Evolutionary conservation across 441 rosid genomes (phyloP).

Genomic region (Corymbia citriodora): DNA sequence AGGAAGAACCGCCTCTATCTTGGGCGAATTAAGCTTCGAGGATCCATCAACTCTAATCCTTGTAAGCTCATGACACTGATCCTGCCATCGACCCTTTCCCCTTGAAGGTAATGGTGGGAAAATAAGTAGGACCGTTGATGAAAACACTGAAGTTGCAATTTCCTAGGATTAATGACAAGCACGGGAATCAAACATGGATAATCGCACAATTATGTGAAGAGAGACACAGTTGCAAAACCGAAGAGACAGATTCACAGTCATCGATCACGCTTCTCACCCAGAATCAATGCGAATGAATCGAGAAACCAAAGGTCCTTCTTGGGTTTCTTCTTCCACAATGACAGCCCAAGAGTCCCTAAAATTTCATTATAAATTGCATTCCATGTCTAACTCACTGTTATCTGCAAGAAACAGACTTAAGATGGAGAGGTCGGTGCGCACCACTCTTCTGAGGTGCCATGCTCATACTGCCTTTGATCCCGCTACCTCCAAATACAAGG

Average conservation of each 20-base stretch:
- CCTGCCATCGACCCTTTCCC: not conserved
- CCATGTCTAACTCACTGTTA: not conserved
- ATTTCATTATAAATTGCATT: not conserved
- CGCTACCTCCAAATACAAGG: not conserved
- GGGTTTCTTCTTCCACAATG: not conserved
- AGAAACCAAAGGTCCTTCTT: not conserved
- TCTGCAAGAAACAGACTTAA: not conserved
- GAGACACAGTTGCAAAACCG: not conserved
- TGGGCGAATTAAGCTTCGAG: not conserved
- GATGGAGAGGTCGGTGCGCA: not conserved
- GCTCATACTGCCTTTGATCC: not conserved
- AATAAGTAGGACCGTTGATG: not conserved
- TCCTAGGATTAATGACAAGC: not conserved
- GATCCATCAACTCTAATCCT: not conserved
- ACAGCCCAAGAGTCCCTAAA: not conserved
- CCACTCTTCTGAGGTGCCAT: not conserved
- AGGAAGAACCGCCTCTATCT: not conserved
- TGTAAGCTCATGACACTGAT: not conserved
- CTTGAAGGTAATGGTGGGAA: not conserved
- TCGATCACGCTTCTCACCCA: not conserved
- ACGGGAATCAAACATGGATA: not conserved
- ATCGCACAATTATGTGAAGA: not conserved
- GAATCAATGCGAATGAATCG: not conserved
- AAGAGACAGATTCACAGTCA: not conserved
- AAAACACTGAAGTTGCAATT: not conserved